A percentile compares a stretch with the other conserved stretches of the same genome.
Conservation (phyloP, 768 basidiomycete species). For the Phanerodontia chrysosporium region DNA sequence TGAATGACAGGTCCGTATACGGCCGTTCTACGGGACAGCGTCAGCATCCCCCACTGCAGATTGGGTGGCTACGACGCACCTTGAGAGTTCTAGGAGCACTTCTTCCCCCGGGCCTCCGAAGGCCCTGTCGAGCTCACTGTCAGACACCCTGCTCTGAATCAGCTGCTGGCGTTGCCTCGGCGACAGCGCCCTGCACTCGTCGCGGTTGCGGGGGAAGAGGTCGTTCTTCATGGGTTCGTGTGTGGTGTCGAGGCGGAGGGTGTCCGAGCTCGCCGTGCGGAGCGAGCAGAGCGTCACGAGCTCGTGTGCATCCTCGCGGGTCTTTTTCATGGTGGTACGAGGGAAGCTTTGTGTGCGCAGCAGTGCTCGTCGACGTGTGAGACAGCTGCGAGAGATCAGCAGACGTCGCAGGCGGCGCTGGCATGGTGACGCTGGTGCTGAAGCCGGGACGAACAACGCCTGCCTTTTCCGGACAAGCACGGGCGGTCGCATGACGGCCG, state of each 20-base stretch:
- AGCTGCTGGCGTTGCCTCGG: neutral
- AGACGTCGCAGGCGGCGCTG: neutral
- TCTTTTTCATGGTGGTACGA: neutral
- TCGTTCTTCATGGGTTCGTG: neutral
- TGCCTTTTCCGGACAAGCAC: neutral
- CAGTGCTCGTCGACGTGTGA: too few relatives aligned
- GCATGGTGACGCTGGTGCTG: neutral
- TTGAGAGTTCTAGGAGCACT: neutral
- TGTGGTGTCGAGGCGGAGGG: neutral
- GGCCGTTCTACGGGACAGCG: neutral
- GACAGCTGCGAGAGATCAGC: neutral
- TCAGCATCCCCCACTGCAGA: neutral
- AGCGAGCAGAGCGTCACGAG: neutral
- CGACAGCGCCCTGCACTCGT: neutral
- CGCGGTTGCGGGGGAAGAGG: neutral
- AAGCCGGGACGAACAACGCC: neutral
- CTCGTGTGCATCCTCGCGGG: neutral
- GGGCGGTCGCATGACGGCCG: too few relatives aligned
- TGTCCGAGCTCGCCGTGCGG: neutral
- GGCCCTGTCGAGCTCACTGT: neutral
- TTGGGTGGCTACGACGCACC: neutral
- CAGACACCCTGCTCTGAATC: neutral
- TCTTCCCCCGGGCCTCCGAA: neutral
- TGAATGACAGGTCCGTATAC: neutral
- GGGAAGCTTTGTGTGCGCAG: too few relatives aligned